phyloP scores from a whole-genome alignment of 2,329 filamentous ascomycete genomes.

The Setomelanomma holmii region DNA sequence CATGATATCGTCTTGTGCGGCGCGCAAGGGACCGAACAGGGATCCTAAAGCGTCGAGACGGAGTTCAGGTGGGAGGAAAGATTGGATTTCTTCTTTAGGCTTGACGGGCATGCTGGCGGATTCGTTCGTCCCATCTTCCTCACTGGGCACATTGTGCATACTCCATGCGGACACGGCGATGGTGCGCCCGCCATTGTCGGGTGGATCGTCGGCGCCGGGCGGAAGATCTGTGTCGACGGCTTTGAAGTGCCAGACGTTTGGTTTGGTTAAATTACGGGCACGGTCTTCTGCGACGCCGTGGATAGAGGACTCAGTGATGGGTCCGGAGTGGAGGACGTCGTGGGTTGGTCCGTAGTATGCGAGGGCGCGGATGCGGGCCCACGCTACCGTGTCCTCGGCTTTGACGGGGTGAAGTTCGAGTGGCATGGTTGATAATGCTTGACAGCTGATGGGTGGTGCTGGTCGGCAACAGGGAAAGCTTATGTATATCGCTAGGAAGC shows the following conservation, averaged over 20 bases:
- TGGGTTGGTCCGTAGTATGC: conserved; percentile 43
- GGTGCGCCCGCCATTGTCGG: conserved; percentile 30
- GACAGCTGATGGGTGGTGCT: too few species aligned
- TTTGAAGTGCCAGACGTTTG: conserved; percentile 41
- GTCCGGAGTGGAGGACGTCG: conserved; percentile 30
- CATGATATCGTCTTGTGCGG: conserved; percentile 36
- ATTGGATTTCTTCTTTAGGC: conserved; percentile 1
- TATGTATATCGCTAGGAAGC: too few species aligned
- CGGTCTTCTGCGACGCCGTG: conserved; percentile 31
- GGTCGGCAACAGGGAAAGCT: too few species aligned
- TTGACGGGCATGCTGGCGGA: background rate
- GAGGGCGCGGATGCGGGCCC: conserved; percentile 35
- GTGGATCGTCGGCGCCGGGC: conserved; percentile 30
- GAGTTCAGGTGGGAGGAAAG: conserved; percentile 77
- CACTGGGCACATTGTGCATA: conserved; percentile 20
- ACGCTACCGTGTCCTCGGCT: conserved; percentile 29
- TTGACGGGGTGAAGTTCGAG: conserved; percentile 31
- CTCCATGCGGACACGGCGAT: conserved; percentile 41
- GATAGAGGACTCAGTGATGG: conserved; percentile 34
- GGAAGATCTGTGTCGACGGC: conserved; percentile 37
- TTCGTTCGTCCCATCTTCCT: background rate
- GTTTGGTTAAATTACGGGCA: conserved; percentile 26
- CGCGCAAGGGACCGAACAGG: conserved; percentile 30
- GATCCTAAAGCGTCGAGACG: conserved; percentile 35
- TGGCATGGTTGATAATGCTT: conserved; percentile 37